Conservation (phyloP, 2,329 filamentous ascomycete genomes). For the Phialophora chinensis region DNA sequence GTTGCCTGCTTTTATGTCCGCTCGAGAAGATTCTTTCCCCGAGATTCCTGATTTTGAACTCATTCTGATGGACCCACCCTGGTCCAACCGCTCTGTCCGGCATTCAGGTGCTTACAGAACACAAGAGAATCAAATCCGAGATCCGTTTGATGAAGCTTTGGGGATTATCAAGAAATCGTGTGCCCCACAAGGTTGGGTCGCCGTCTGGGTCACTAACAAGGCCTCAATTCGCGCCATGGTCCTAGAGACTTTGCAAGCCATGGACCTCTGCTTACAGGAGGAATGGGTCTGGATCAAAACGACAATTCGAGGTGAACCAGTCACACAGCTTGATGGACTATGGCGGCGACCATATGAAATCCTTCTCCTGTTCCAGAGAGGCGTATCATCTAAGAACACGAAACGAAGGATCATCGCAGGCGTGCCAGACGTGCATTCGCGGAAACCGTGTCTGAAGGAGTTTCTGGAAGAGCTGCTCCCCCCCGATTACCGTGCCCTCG, state of each 20-base stretch:
- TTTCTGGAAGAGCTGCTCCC: conserved; percentile 56
- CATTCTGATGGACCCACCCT: conserved; percentile 68
- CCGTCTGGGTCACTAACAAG: conserved; percentile 68
- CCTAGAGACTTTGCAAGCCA: conserved; percentile 54
- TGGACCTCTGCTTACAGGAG: conserved; percentile 59
- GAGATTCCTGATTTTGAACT: conserved; percentile 57
- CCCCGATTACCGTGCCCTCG: conserved; percentile 57
- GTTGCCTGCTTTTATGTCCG: conserved; percentile 42
- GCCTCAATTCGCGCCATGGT: conserved; percentile 55
- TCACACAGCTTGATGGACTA: conserved; percentile 57
- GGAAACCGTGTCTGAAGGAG: conserved; percentile 67
- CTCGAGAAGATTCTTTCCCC: conserved; percentile 24
- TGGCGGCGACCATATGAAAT: conserved; percentile 69
- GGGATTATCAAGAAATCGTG: conserved; percentile 55
- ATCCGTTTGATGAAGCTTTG: conserved; percentile 45
- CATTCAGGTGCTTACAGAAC: conserved; percentile 57
- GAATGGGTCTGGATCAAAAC: conserved; percentile 71
- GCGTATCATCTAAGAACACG: conserved; percentile 38
- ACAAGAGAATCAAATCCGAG: conserved; percentile 40
- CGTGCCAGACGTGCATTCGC: conserved; percentile 68
- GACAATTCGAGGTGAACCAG: conserved; percentile 59
- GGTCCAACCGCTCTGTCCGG: conserved; percentile 66
- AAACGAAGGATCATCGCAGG: conserved; percentile 60
- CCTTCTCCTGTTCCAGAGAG: conserved; percentile 56
- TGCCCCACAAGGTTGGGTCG: conserved; percentile 52